Evolutionary conservation across 352 stramenopile genomes (phyloP).

Genomic region (Globisporangium nodosum): DNA sequence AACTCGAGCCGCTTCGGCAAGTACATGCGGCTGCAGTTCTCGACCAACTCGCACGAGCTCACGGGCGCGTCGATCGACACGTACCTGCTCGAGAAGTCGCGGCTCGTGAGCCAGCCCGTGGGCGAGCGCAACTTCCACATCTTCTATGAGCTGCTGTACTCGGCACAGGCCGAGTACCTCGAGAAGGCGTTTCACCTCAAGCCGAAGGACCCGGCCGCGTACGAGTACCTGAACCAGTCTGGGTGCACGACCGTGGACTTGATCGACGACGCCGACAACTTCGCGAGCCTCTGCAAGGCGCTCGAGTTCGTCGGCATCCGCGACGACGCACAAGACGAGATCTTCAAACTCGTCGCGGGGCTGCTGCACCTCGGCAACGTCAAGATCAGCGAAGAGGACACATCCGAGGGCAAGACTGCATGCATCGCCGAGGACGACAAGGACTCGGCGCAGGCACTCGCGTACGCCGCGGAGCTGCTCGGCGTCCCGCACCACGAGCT

Average conservation of each 20-base stretch:
- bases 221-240: slow-evolving; percentile 37
- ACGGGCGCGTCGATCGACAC: slow-evolving; percentile 45
- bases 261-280: slow-evolving; percentile 70
- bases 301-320: slow-evolving; percentile 73
- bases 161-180: slow-evolving; percentile 46
- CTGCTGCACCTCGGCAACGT: slow-evolving; percentile 82
- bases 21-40: slow-evolving; percentile 87
- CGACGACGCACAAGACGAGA: slow-evolving; percentile 55
- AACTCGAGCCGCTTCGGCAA: slow-evolving; percentile 91
- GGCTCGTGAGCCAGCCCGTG: slow-evolving; percentile 34
- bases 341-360: slow-evolving; percentile 68
- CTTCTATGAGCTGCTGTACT: slow-evolving; percentile 79
- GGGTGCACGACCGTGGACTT: slow-evolving; percentile 63
- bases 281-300: slow-evolving; percentile 50
- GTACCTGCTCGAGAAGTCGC: neutral
- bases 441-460: slow-evolving; percentile 38
- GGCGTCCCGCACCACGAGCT: slow-evolving; percentile 61
- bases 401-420: slow-evolving; percentile 63
- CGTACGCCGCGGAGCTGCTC: slow-evolving; percentile 53
- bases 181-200: slow-evolving; percentile 44
- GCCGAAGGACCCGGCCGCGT: slow-evolving; percentile 22
- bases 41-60: slow-evolving; percentile 62
- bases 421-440: slow-evolving; percentile 45
- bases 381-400: slow-evolving; percentile 62
- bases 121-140: slow-evolving; percentile 86